Conservation (phyloP, 352 stramenopile genomes). For the Phytopythium delawarense region DNA sequence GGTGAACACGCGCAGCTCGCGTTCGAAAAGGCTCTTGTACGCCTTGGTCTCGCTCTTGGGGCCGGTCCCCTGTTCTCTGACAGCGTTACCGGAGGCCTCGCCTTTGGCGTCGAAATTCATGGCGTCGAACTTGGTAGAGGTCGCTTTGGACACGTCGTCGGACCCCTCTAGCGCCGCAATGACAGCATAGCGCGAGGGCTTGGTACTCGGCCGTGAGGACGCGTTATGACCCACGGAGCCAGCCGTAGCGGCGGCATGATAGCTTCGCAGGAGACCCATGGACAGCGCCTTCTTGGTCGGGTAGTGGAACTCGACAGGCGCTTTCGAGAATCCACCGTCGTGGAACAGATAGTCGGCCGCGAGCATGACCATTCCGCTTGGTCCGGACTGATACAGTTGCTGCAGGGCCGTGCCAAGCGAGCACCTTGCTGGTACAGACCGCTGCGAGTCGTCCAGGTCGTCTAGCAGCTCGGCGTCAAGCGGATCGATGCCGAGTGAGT, state of each 20-base stretch:
- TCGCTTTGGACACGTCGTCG: neutral
- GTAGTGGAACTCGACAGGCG: conserved; percentile 32
- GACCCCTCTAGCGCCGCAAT: neutral
- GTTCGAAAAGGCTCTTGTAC: conserved; percentile 44
- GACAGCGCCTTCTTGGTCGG: conserved; percentile 24
- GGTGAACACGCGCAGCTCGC: conserved; percentile 25
- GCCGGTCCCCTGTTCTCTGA: no score
- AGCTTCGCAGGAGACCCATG: conserved; percentile 25
- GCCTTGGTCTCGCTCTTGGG: conserved; percentile 5
- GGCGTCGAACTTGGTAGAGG: conserved; percentile 1
- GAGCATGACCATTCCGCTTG: conserved; percentile 36
- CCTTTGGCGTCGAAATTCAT: neutral
- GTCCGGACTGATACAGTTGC: conserved; percentile 45
- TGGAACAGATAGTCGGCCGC: conserved; percentile 50
- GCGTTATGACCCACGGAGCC: neutral
- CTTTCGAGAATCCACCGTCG: conserved; percentile 27
- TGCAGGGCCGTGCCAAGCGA: conserved; percentile 36
- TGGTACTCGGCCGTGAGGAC: neutral
- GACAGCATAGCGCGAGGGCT: neutral
- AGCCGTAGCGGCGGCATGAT: conserved; percentile 4
- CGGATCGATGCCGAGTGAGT: conserved; percentile 43
- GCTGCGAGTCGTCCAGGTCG: conserved; percentile 6
- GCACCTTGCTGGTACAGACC: neutral
- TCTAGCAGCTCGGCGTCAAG: conserved; percentile 20
- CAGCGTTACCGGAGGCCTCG: no score